A percentile compares a stretch with the other conserved stretches of the same genome.
These are phyloP conservation scores for Penicillium parvum DNA, from an alignment of 495 filamentous ascomycete species.

Conservation along the genomic window DNA sequence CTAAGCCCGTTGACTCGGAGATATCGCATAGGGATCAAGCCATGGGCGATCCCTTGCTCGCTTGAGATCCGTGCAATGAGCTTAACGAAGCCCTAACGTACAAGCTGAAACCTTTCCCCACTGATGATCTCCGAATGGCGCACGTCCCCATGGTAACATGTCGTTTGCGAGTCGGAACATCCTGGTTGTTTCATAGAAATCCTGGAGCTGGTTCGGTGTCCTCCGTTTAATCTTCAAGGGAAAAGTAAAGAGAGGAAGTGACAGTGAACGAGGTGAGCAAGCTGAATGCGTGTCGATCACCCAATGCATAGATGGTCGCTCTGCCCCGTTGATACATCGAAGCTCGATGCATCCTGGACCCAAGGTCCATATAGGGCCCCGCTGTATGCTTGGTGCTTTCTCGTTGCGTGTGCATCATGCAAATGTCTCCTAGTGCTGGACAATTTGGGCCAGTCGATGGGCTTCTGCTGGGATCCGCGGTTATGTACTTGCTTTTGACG, in stretches of 20 bases:
- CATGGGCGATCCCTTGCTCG: conserved; percentile 11
- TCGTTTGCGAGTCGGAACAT: conserved; percentile 2
- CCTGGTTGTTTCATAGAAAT: too few species aligned
- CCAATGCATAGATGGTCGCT: conserved; percentile 3
- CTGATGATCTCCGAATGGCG: background rate
- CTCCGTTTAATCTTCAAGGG: too few species aligned
- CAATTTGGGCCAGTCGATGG: background rate
- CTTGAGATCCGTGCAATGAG: conserved; percentile 11
- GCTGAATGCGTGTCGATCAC: conserved; percentile 10
- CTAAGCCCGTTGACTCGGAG: background rate
- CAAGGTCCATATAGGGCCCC: background rate
- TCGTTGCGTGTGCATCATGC: conserved; percentile 1
- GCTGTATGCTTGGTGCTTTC: background rate
- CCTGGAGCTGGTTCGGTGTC: too few species aligned
- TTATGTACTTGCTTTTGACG: background rate
- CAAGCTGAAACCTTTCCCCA: conserved; percentile 4
- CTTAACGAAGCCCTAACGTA: conserved; percentile 15
- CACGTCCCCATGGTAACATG: background rate
- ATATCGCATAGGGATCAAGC: background rate
- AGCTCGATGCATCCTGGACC: background rate
- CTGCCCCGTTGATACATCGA: conserved; percentile 7
- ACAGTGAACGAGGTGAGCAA: conserved; percentile 7
- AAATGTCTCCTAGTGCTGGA: background rate
- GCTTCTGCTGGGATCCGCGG: background rate
- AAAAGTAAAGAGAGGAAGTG: background rate